Evolutionary conservation across 2,329 filamentous ascomycete species (phyloP), one percentile per base, ranked within the genome.

Genomic region (Cytospora chrysosperma): DNA sequence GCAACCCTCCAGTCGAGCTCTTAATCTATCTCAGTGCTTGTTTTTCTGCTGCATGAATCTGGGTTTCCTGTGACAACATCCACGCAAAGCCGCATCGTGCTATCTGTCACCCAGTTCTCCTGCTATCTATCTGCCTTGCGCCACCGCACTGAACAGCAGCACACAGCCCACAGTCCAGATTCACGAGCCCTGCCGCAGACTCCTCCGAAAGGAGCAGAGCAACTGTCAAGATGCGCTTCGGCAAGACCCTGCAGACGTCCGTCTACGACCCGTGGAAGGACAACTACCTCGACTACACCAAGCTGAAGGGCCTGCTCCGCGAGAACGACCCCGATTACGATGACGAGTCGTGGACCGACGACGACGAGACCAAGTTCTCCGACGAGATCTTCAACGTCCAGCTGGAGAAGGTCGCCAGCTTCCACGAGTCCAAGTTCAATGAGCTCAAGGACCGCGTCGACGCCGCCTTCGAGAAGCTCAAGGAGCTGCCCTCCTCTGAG

Each of bases 371-470:
- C 73, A 86, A 85, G 40, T 99, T 99, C 77, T 95, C 94, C 73
- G 92, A 97, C 74, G 94, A 98, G 80, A 85, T 98, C 69, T 88
- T 97, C 77, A 97, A 97, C 73, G 88, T 91, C 30, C 92, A 99
- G 80, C 84, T 99, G 68, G 93, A 98, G 72, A 98, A 97, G 79
- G 94, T 98, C 66, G 90, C 94, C 73, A 80, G 85, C 59, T 98
- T 98, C 78, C 95, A 98, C 77, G 85, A 88, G 67, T 83, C 91
- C 69, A 92, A 87, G n/a, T 88, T 92, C 70, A 85, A 78, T 65
- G 74, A 73, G 59, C 77, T 89, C 27, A 82, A 82, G 67, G 74
- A 82, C 55, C 81, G 83, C 32, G 80, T 83, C 65, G 85, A 87
- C 55, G 75, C 76, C 50, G 79, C 80, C 30, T 86, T 87, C 67